Conservation (phyloP, 2,329 filamentous ascomycete genomes). For the Fusarium albosuccineum region DNA sequence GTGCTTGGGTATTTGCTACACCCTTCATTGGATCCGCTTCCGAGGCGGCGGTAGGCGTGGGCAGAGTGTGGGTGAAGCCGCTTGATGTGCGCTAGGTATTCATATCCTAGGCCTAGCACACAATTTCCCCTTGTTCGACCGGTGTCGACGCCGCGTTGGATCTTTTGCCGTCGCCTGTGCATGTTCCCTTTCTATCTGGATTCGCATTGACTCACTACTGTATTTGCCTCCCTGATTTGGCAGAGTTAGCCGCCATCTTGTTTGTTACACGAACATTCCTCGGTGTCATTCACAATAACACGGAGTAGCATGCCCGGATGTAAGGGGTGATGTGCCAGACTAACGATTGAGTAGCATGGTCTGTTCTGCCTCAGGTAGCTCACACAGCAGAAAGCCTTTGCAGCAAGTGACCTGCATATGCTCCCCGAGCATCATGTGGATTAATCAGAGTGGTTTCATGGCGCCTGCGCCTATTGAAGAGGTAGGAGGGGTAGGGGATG, state of each 20-base stretch:
- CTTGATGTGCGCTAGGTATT: slow-evolving; percentile 14
- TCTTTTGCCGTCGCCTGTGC: not conserved
- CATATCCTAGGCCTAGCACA: slow-evolving; percentile 14
- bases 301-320: not conserved
- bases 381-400: slow-evolving; percentile 1
- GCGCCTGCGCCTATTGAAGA: not conserved
- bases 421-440: not conserved
- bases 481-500: not conserved
- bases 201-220: slow-evolving; percentile 10
- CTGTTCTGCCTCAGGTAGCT: slow-evolving; percentile 3
- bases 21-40: slow-evolving; percentile 2
- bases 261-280: slow-evolving; percentile 35
- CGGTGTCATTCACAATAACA: slow-evolving; percentile 4
- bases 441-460: not conserved
- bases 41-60: not conserved
- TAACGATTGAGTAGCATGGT: not conserved
- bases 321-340: slow-evolving; percentile 5
- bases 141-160: slow-evolving; percentile 10
- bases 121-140: slow-evolving; percentile 20
- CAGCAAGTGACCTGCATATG: not conserved
- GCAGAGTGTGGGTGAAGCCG: slow-evolving; percentile 3
- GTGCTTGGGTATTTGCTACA: slow-evolving; percentile 22
- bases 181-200: not conserved
- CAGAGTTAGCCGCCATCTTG: slow-evolving; percentile 16
- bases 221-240: slow-evolving; percentile 23